A percentile compares a stretch with the other conserved stretches of the same genome.
Evolutionary conservation across 306 rosid species (phyloP).

Genomic region (Abrus pulchellus): DNA sequence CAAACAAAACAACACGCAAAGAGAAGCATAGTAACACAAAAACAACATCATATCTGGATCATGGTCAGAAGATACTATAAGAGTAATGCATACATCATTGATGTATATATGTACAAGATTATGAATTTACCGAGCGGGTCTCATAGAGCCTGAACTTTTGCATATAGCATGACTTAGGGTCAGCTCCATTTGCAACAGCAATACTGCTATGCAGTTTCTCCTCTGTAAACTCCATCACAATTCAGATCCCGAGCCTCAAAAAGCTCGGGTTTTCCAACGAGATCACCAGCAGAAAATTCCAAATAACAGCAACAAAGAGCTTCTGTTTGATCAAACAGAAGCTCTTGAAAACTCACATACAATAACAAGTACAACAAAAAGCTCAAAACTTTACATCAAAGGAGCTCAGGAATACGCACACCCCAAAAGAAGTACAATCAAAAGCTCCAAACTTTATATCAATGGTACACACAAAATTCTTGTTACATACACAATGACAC

Average conservation of each 20-base stretch:
- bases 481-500: slow-evolving; percentile 49
- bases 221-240: slow-evolving; percentile 65
- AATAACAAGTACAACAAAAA: slow-evolving; percentile 43
- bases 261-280: slow-evolving; percentile 60
- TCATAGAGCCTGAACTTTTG: slow-evolving; percentile 97
- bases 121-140: slow-evolving; percentile 80
- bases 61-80: not conserved
- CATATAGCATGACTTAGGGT: slow-evolving; percentile 61
- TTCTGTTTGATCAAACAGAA: slow-evolving; percentile 53
- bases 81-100: slow-evolving; percentile 40
- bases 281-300: slow-evolving; percentile 41
- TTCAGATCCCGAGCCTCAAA: slow-evolving; percentile 70
- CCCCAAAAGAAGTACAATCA: slow-evolving; percentile 30
- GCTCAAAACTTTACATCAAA: slow-evolving; percentile 50
- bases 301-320: slow-evolving; percentile 43
- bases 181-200: slow-evolving; percentile 56
- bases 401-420: not conserved
- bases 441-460: slow-evolving; percentile 48
- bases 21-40: not conserved
- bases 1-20: slow-evolving; percentile 20
- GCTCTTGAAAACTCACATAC: slow-evolving; percentile 44
- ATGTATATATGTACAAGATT: not conserved
- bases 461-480: slow-evolving; percentile 24
- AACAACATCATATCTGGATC: slow-evolving; percentile 1
- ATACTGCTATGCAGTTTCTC: slow-evolving; percentile 52